phyloP scores from a whole-genome alignment of 345 rosid genomes.

The Syzygium aromaticum region DNA sequence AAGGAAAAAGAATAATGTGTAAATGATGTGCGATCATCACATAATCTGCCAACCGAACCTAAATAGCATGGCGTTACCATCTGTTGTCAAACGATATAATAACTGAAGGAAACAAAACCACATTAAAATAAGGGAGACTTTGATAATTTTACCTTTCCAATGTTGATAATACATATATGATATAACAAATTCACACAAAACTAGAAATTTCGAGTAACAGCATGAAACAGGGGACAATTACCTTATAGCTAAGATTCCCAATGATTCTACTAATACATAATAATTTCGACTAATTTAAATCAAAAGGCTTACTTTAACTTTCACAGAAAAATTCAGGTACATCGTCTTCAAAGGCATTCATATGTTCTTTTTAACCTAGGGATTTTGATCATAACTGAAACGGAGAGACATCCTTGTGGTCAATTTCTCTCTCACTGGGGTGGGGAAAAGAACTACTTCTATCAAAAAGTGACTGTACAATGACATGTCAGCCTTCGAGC shows the following conservation, averaged over 20 bases:
- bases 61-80: no score
- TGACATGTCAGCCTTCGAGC: not conserved
- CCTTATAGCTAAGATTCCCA: not conserved
- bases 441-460: not conserved
- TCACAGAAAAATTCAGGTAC: not conserved
- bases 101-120: no score
- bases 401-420: not conserved
- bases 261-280: not conserved
- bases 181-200: no score
- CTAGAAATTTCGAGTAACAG: not conserved
- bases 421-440: not conserved
- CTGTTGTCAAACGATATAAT: no score
- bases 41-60: no score
- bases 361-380: not conserved
- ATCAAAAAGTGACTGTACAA: not conserved
- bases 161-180: no score
- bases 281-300: not conserved
- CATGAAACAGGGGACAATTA: not conserved
- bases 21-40: no score
- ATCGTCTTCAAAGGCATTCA: not conserved
- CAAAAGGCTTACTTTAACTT: not conserved
- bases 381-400: not conserved
- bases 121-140: no score
- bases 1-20: no score
- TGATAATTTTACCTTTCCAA: no score